phyloP scores from a whole-genome alignment of 371 early-diverging fungal genomes.

The Rhizopus stolonifer region DNA sequence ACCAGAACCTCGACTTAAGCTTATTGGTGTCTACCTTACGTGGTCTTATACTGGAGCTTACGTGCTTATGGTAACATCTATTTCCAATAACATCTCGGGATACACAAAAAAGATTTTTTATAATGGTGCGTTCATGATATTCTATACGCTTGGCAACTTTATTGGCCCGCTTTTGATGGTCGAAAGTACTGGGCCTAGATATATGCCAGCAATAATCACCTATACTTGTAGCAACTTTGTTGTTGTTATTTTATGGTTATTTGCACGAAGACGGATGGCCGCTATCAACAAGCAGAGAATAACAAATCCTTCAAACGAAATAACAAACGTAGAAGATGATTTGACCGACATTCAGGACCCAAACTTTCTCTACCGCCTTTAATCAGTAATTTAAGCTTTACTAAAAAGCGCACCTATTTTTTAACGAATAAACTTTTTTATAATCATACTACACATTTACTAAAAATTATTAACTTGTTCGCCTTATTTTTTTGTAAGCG shows the following conservation, averaged over 20 bases:
- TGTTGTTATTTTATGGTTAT: background rate
- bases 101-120: constrained; percentile 44
- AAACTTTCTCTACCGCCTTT: constrained; percentile 33
- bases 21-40: constrained; percentile 29
- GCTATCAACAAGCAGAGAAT: constrained; percentile 19
- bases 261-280: constrained; percentile 28
- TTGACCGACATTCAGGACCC: constrained; percentile 34
- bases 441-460: too few relatives aligned
- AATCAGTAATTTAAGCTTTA: background rate
- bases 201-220: background rate
- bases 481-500: too few relatives aligned
- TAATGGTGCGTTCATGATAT: constrained; percentile 30
- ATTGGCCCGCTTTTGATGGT: constrained; percentile 33
- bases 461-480: too few relatives aligned
- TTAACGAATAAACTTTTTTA: too few relatives aligned
- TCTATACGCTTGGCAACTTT: constrained; percentile 33
- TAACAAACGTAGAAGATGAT: constrained; percentile 30
- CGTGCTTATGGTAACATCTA: constrained; percentile 25
- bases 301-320: constrained; percentile 4
- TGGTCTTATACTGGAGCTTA: constrained; percentile 29
- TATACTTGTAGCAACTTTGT: background rate
- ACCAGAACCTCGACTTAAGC: constrained; percentile 26
- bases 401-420: too few relatives aligned
- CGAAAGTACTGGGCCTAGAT: background rate
- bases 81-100: constrained; percentile 32